Conservation (phyloP, 1,284 basidiomycete genomes). For the Takashimella koratensis region DNA sequence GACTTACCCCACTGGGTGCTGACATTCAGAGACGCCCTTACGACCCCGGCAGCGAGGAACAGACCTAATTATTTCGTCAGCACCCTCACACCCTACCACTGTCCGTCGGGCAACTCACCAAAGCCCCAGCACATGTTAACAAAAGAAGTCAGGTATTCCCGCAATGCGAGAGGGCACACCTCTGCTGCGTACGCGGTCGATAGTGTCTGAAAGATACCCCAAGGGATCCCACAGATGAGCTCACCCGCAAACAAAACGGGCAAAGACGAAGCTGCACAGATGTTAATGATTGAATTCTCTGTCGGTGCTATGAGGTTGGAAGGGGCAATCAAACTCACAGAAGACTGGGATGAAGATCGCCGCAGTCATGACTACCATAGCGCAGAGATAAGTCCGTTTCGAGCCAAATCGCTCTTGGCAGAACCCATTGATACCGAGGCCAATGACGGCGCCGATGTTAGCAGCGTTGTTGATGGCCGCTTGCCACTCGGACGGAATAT, state of each 20-base stretch:
- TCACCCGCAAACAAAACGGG: conserved; percentile 39
- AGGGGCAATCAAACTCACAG: too few relatives aligned
- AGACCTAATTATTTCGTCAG: too few relatives aligned
- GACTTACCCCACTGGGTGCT: conserved; percentile 34
- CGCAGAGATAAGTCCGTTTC: conserved; percentile 33
- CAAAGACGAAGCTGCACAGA: conserved; percentile 44
- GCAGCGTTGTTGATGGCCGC: background rate
- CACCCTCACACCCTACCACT: too few relatives aligned
- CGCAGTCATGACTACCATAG: conserved; percentile 34
- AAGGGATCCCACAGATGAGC: conserved; percentile 3
- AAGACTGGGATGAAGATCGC: conserved; percentile 48
- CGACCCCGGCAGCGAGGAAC: conserved; percentile 41
- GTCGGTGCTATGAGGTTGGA: too few relatives aligned
- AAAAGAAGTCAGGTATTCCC: conserved; percentile 42
- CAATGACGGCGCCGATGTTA: background rate
- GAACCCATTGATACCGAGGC: conserved; percentile 26
- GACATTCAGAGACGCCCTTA: conserved; percentile 32
- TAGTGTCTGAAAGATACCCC: conserved; percentile 48
- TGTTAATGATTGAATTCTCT: too few relatives aligned
- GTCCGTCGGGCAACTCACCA: too few relatives aligned
- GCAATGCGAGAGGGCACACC: conserved; percentile 41
- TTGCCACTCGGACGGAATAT: background rate
- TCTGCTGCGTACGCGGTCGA: conserved; percentile 48
- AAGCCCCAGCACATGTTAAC: conserved; percentile 37
- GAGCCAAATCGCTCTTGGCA: conserved; percentile 39